phyloP scores from a whole-genome alignment of 2,329 filamentous ascomycete species.

The Cordyceps javanica region DNA sequence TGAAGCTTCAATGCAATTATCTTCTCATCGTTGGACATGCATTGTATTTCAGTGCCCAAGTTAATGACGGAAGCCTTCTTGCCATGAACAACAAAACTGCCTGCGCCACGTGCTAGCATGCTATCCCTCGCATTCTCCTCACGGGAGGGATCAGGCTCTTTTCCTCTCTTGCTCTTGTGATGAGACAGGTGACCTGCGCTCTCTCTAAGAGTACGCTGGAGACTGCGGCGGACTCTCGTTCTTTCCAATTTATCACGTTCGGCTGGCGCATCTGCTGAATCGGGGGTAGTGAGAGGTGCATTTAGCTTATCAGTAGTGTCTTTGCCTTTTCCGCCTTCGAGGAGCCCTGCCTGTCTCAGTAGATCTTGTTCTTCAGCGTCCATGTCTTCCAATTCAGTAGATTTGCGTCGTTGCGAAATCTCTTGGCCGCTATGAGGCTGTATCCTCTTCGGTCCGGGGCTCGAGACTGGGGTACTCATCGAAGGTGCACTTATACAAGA shows the following conservation, averaged over 20 bases:
- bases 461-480: slow-evolving; percentile 14
- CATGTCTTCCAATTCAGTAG: slow-evolving; percentile 36
- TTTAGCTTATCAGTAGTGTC: slow-evolving; percentile 29
- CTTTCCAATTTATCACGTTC: slow-evolving; percentile 49
- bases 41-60: slow-evolving; percentile 88
- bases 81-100: slow-evolving; percentile 92
- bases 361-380: slow-evolving; percentile 64
- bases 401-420: slow-evolving; percentile 15
- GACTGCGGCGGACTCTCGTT: slow-evolving; percentile 71
- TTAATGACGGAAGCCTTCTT: slow-evolving; percentile 97
- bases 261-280: slow-evolving; percentile 25
- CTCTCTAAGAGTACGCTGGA: slow-evolving; percentile 86
- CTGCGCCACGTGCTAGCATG: slow-evolving; percentile 69
- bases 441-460: slow-evolving; percentile 17
- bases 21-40: slow-evolving; percentile 66
- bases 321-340: slow-evolving; percentile 36
- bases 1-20: slow-evolving; percentile 55
- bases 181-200: slow-evolving; percentile 59
- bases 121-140: slow-evolving; percentile 49
- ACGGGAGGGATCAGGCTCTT: slow-evolving; percentile 41
- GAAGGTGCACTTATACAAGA: slow-evolving; percentile 21
- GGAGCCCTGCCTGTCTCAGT: slow-evolving; percentile 60
- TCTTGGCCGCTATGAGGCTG: slow-evolving; percentile 19
- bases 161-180: slow-evolving; percentile 70
- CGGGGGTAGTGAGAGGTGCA: slow-evolving; percentile 28